Percentiles rank a stretch among this genome's conserved stretches.
Evolutionary conservation across 352 stramenopile genomes (phyloP).

Genomic region (Pythium vanterpoolii): DNA sequence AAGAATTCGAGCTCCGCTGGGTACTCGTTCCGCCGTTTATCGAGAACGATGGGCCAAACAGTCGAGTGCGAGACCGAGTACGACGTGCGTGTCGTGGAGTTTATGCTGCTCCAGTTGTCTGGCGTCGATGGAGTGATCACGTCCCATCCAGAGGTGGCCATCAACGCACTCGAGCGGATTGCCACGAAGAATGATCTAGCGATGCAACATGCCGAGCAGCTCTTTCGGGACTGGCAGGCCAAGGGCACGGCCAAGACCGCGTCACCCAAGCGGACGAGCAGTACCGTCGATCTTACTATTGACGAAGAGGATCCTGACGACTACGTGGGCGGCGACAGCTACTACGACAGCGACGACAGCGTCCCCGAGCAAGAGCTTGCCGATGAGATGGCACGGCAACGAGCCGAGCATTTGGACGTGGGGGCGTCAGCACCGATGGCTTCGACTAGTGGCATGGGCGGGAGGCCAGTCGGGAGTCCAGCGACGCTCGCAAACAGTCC

Average conservation of each 20-base stretch:
- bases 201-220: conserved; percentile 32
- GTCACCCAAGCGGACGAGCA: conserved; percentile 1
- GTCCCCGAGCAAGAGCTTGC: conserved; percentile 21
- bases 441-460: background rate
- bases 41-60: conserved; percentile 6
- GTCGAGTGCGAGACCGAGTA: conserved; percentile 5
- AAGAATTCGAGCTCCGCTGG: background rate
- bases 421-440: background rate
- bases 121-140: conserved; percentile 37
- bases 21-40: background rate
- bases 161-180: conserved; percentile 30
- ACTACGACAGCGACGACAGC: conserved; percentile 21
- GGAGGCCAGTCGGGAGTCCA: background rate
- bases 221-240: conserved; percentile 36
- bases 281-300: background rate
- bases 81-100: conserved; percentile 28
- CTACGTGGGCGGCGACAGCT: conserved; percentile 18
- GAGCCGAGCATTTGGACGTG: conserved; percentile 19
- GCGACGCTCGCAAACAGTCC: background rate
- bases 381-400: conserved; percentile 28
- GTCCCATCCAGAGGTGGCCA: conserved; percentile 20
- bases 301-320: conserved; percentile 25
- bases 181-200: conserved; percentile 22
- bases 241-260: conserved; percentile 16
- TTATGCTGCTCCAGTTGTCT: conserved; percentile 33